A percentile compares a stretch with the other conserved stretches of the same genome.
Evolutionary conservation across 2,329 filamentous ascomycete genomes (phyloP).

Genomic region (Aspergillus pseudotamarii): DNA sequence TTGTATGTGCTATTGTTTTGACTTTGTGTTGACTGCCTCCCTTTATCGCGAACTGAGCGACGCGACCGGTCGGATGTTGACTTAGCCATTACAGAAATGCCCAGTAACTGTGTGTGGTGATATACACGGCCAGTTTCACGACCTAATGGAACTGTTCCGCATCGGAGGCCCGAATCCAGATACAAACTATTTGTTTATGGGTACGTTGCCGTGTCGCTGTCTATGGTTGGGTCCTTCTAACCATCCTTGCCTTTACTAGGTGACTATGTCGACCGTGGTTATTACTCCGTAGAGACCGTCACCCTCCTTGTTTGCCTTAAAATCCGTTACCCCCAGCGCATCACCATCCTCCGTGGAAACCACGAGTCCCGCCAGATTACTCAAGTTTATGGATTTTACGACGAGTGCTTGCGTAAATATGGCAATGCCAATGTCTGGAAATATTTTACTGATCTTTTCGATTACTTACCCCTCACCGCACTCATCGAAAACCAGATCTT

Average conservation of each 20-base stretch:
- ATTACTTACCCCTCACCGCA: constrained; percentile 94
- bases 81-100: constrained; percentile 71
- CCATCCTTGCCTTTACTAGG: constrained; percentile 53
- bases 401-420: constrained; percentile 98
- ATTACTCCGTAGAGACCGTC: constrained; percentile 98
- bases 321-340: constrained; percentile 95
- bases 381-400: constrained; percentile 99
- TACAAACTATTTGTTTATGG: constrained; percentile 99
- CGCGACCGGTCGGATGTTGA: constrained; percentile 15
- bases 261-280: constrained; percentile 97
- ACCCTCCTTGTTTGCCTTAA: constrained; percentile 95
- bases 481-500: constrained; percentile 99
- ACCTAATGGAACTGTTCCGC: constrained; percentile 99
- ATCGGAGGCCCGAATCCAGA: constrained; percentile 97
- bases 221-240: not conserved
- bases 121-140: constrained; percentile 98
- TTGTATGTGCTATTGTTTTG: constrained; percentile 63
- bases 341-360: constrained; percentile 97
- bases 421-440: constrained; percentile 99
- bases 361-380: constrained; percentile 99
- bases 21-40: constrained; percentile 20
- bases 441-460: constrained; percentile 97
- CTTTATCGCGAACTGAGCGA: not conserved
- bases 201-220: constrained; percentile 53
- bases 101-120: constrained; percentile 98